phyloP scores from a whole-genome alignment of 495 filamentous ascomycete species.

The Sordaria brevicollis region DNA sequence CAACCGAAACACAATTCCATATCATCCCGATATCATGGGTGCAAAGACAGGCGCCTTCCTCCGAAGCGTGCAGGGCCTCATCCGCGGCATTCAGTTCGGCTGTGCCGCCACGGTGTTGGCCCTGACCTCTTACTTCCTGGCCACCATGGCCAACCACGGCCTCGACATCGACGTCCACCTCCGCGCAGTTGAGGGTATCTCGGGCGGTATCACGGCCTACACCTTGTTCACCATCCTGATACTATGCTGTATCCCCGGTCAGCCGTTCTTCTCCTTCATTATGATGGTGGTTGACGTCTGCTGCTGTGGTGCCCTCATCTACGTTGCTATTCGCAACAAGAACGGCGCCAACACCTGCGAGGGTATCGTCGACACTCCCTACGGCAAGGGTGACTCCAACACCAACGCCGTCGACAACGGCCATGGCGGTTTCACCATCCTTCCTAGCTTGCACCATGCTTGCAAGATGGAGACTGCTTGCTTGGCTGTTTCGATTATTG shows the following conservation, averaged over 20 bases:
- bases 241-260: constrained; percentile 69
- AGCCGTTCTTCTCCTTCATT: constrained; percentile 54
- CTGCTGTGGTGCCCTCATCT: constrained; percentile 50
- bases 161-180: constrained; percentile 50
- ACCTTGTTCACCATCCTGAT: constrained; percentile 57
- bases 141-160: constrained; percentile 47
- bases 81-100: constrained; percentile 62
- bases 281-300: constrained; percentile 54
- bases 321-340: constrained; percentile 50
- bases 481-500: constrained; percentile 69
- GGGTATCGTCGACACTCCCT: constrained; percentile 52
- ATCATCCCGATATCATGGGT: constrained; percentile 21
- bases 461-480: constrained; percentile 63
- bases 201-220: constrained; percentile 64
- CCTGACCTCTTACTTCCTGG: constrained; percentile 70
- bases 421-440: constrained; percentile 21
- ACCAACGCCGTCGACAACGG: constrained; percentile 25
- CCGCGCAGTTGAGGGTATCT: constrained; percentile 72
- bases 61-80: constrained; percentile 48
- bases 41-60: constrained; percentile 44
- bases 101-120: constrained; percentile 62
- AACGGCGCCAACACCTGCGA: constrained; percentile 51
- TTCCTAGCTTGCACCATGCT: constrained; percentile 43
- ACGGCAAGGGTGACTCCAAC: constrained; percentile 50
- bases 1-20: background rate